Percentiles rank a stretch among this genome's conserved stretches.
Evolutionary conservation across 805 yeast genomes (phyloP).

Genomic region (Pichia cephalocereana): DNA sequence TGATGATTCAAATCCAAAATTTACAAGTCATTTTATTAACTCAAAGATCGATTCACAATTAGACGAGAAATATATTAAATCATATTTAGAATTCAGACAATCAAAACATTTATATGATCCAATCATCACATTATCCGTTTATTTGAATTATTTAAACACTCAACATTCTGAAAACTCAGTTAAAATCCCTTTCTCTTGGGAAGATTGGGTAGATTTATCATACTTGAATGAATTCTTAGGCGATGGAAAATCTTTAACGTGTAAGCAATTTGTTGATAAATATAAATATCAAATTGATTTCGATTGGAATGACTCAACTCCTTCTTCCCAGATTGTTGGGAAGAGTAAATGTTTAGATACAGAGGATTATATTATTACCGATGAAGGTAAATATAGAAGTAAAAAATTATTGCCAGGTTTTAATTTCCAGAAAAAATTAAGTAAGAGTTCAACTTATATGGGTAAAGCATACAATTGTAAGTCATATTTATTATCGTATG

Average conservation of each 20-base stretch:
- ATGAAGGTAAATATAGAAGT: conserved; percentile 1
- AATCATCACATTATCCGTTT: conserved; percentile 42
- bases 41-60: neutral
- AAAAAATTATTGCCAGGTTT: conserved; percentile 31
- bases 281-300: conserved; percentile 11
- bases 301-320: neutral
- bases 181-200: conserved; percentile 36
- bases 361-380: conserved; percentile 11
- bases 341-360: conserved; percentile 16
- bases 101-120: conserved; percentile 46
- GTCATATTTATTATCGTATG: conserved; percentile 32
- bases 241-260: conserved; percentile 13
- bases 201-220: conserved; percentile 44
- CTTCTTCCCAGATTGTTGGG: neutral
- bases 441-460: conserved; percentile 23
- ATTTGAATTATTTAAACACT: conserved; percentile 32
- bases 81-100: conserved; percentile 8
- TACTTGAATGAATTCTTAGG: conserved; percentile 27
- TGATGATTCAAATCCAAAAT: neutral
- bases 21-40: neutral
- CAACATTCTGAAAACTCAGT: conserved; percentile 16
- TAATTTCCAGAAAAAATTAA: conserved; percentile 17
- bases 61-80: neutral
- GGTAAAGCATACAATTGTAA: conserved; percentile 33
- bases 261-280: conserved; percentile 21